Conservation (phyloP, 1,284 basidiomycete genomes). For the Papiliotrema terrestris region DNA sequence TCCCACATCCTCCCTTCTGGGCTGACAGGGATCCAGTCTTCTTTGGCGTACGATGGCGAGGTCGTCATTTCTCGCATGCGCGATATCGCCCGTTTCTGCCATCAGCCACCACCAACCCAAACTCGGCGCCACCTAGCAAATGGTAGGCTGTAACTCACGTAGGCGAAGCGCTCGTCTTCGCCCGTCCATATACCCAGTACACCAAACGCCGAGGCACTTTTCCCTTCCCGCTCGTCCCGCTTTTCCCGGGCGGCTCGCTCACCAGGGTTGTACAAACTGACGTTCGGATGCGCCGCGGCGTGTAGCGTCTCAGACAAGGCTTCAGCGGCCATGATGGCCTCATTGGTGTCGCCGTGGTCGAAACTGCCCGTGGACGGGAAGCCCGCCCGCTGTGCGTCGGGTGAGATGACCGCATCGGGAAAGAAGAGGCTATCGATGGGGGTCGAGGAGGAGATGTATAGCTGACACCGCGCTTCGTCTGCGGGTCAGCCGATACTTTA, state of each 20-base stretch:
- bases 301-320: conserved; percentile 58
- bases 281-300: conserved; percentile 60
- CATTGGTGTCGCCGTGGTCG: conserved; percentile 30
- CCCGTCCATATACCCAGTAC: conserved; percentile 63
- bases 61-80: conserved; percentile 65
- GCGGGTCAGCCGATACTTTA: conserved; percentile 1
- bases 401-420: conserved; percentile 51
- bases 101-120: background rate
- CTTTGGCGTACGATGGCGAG: conserved; percentile 51
- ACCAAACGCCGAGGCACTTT: conserved; percentile 50
- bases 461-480: conserved; percentile 50
- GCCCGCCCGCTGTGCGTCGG: conserved; percentile 3
- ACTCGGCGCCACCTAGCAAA: background rate
- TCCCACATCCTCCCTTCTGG: conserved; percentile 49
- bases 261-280: conserved; percentile 56
- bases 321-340: conserved; percentile 60
- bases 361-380: conserved; percentile 6
- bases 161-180: conserved; percentile 66
- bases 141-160: too few relatives aligned
- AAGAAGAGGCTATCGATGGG: conserved; percentile 60
- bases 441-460: conserved; percentile 52
- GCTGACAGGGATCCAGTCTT: conserved; percentile 46
- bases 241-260: conserved; percentile 24
- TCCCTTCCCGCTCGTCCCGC: conserved; percentile 14
- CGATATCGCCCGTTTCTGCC: conserved; percentile 60